Evolutionary conservation across 306 rosid species (phyloP).

Genomic region (Rosa chinensis): DNA sequence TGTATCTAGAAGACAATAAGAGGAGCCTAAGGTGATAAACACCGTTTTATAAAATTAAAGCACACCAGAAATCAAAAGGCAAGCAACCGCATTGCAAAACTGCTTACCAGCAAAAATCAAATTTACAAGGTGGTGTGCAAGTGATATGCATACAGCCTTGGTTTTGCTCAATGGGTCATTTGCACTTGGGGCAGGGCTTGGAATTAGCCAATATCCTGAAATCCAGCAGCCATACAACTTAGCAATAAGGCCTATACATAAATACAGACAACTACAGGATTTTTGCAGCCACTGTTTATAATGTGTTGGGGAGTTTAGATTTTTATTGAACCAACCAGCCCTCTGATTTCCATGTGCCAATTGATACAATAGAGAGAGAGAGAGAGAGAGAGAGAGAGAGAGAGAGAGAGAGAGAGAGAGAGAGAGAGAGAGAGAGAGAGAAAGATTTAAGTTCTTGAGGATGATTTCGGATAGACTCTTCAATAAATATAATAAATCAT

Average conservation of each 20-base stretch:
- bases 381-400: neutral
- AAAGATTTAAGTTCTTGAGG: too few relatives aligned
- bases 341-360: neutral
- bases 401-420: neutral
- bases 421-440: neutral
- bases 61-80: neutral
- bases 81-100: neutral
- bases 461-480: neutral
- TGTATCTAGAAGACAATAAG: neutral
- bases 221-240: constrained; percentile 20
- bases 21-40: neutral
- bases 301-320: neutral
- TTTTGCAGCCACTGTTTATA: neutral
- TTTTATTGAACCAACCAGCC: neutral
- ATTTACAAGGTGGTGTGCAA: constrained; percentile 88
- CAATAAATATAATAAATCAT: too few relatives aligned
- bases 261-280: constrained; percentile 4
- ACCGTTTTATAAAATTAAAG: neutral
- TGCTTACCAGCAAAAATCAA: constrained; percentile 87
- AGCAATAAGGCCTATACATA: neutral
- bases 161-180: constrained; percentile 85
- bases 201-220: constrained; percentile 76
- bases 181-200: constrained; percentile 91
- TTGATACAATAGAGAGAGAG: neutral
- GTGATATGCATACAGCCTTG: constrained; percentile 97